Evolutionary conservation across 495 filamentous ascomycete genomes (phyloP).

Genomic region (Penicillium alfredii): DNA sequence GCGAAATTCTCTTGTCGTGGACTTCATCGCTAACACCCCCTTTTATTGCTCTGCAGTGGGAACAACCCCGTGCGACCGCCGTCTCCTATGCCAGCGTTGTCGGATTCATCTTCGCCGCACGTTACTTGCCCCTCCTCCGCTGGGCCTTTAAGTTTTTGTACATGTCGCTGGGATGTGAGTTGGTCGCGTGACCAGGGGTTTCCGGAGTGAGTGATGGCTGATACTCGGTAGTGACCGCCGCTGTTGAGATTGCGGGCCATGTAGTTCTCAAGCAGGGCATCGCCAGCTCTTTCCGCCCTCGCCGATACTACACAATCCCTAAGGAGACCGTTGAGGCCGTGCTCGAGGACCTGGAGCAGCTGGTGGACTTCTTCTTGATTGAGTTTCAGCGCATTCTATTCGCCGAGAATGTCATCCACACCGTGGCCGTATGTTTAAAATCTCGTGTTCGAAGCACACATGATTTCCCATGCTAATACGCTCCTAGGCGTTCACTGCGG

Average conservation of each 20-base stretch:
- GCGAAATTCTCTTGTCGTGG: constrained; percentile 5
- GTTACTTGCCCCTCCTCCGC: constrained; percentile 83
- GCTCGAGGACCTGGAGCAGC: constrained; percentile 80
- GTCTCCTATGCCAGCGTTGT: constrained; percentile 73
- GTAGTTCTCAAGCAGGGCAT: constrained; percentile 70
- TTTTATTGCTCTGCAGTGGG: constrained; percentile 55
- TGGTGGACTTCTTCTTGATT: constrained; percentile 95
- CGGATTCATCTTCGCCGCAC: constrained; percentile 76
- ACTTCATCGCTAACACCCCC: constrained; percentile 24
- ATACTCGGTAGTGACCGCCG: constrained; percentile 55
- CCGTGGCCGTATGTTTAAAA: constrained; percentile 67
- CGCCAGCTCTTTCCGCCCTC: constrained; percentile 78
- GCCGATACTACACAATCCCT: constrained; percentile 86
- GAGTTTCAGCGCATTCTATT: constrained; percentile 94
- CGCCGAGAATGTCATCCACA: constrained; percentile 83
- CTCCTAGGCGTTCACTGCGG: constrained; percentile 64
- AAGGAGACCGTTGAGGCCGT: constrained; percentile 74
- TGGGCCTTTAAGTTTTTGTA: constrained; percentile 85
- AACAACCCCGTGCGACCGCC: constrained; percentile 71
- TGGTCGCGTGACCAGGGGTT: constrained; percentile 15
- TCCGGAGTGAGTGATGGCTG: constrained; percentile 9
- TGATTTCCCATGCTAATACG: constrained; percentile 12
- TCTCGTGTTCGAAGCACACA: no score
- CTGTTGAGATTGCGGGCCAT: constrained; percentile 71
- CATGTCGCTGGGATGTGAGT: constrained; percentile 57